Evolutionary conservation across 2,329 filamentous ascomycete genomes (phyloP), one percentile per base, ranked within the genome.

Genomic region (Sporothrix phasma): DNA sequence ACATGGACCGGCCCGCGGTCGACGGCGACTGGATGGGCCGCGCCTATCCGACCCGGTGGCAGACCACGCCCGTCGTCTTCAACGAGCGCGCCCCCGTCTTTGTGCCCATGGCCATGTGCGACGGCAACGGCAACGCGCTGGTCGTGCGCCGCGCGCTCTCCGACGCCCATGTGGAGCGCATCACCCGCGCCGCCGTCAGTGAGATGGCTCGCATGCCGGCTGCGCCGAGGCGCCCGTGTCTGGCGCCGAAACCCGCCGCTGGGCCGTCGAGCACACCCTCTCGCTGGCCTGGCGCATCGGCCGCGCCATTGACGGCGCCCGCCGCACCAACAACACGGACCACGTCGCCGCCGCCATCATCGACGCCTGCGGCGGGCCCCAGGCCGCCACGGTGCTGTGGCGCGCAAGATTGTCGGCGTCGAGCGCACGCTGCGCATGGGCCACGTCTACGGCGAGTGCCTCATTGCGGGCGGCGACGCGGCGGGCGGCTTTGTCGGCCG

Each of bases 381-480:
- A 75, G 4, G 78, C 79, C 0, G 84, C 81, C 1, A 81, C 77
- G 66, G 78, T 87, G 8, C 69, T 88, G n/a, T 87, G 82, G 74
- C 79, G 81, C 64, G 85, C 31, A 88, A 88, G 74, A 86, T 88
- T 67, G 77, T 85, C 22, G 79, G 79, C 1, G 84, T 87, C 0
- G 80, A 86, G 71, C 75, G 84, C 45, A 77, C 77, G 0, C 70
- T 86, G 47, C 78, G 78, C 67, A 81, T 80, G 69, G 84, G 84
- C 0, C 81, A 87, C 68, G 77, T 81, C 10, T 84, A 85, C 68
- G 84, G 84, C 10, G 82, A 84, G 70, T 81, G 83, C 66, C 77
- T 80, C 24, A 81, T 87, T 61, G 77, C 83, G 64, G 79, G 79
- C 3, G 74, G 75, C 22, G 78, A 68, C 43, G 69, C 5, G 10